phyloP scores from a whole-genome alignment of 1,284 basidiomycete genomes.

The Cryptococcus sp. region DNA sequence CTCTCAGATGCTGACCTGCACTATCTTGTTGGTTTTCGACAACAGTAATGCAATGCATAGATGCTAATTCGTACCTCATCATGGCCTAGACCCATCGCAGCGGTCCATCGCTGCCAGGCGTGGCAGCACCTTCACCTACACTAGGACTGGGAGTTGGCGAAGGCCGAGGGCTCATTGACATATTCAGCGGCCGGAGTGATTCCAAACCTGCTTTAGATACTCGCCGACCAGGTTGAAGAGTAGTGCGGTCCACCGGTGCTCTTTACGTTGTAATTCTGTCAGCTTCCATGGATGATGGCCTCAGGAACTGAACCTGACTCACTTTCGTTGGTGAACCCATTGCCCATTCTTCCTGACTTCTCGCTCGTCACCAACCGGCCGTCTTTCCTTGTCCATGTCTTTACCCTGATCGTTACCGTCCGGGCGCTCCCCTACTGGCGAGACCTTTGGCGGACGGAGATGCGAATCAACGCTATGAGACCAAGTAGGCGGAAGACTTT shows the following conservation, averaged over 20 bases:
- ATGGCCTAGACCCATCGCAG: slow-evolving; percentile 26
- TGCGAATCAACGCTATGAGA: slow-evolving; percentile 27
- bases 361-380: slow-evolving; percentile 30
- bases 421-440: slow-evolving; percentile 2
- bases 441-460: slow-evolving; percentile 9
- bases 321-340: slow-evolving; percentile 72
- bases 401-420: slow-evolving; percentile 14
- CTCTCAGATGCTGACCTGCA: too few relatives aligned
- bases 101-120: slow-evolving; percentile 27
- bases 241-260: slow-evolving; percentile 80
- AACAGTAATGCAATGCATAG: too few relatives aligned
- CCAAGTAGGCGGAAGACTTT: slow-evolving; percentile 68
- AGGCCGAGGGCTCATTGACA: slow-evolving; percentile 5
- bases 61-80: too few relatives aligned
- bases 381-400: slow-evolving; percentile 12
- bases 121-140: slow-evolving; percentile 14
- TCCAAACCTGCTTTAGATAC: slow-evolving; percentile 89
- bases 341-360: slow-evolving; percentile 83
- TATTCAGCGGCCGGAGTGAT: slow-evolving; percentile 50
- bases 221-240: slow-evolving; percentile 77
- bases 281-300: background rate
- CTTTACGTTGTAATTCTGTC: slow-evolving; percentile 19
- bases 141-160: slow-evolving; percentile 16
- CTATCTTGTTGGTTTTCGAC: too few relatives aligned
- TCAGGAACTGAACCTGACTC: slow-evolving; percentile 41